Evolutionary conservation across 2,329 filamentous ascomycete species (phyloP), one percentile per base, ranked within the genome.

Genomic region (Calcarisporium arbuscula): DNA sequence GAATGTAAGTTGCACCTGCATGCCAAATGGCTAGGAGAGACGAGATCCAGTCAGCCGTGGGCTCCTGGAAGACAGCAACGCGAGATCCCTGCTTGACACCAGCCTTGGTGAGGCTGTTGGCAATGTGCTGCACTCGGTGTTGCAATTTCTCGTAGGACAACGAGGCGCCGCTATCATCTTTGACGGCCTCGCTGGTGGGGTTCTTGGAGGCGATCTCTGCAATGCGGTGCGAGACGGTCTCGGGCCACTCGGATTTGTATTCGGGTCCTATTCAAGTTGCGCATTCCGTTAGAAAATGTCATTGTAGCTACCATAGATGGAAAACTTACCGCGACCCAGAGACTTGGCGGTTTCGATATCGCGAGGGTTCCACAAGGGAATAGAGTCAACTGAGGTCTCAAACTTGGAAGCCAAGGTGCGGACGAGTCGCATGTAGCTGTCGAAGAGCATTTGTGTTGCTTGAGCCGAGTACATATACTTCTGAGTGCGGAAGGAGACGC

Each of bases 31-130:
- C 66, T 5, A 67, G 49, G 22, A 67, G 31, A 0, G 56, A 59
- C 30, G 36, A 50, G 6, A 62, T 39, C 46, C 46, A 60, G 19
- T 64, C 54, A 0, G 45, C 30, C 0, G 46, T 43, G 0, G 67
- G 53, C 4, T 64, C 36, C 20, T 60, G 55, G 28, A 64, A 59
- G 4, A 70, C 60, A 1, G 45, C 57, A 4, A 72, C 53, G 3
- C 36, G 34, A n/a, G 44, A 46, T 0, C 32, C 36, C 11, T 15
- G n/a, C 5, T 28, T 26, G 16, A 39, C 17, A 7, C 34, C 28
- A 15, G 28, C 48, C 12, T 19, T 18, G 14, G 15, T 23, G 11
- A 36, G 21, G 16, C 22, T 23, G 19, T n/a, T 11, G 23, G 28
- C 28, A 25, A 36, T 26, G n/a, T 19, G 22, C 19, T 36, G 15